Evolutionary conservation across 495 filamentous ascomycete species (phyloP).

Genomic region (Tuber indicum): DNA sequence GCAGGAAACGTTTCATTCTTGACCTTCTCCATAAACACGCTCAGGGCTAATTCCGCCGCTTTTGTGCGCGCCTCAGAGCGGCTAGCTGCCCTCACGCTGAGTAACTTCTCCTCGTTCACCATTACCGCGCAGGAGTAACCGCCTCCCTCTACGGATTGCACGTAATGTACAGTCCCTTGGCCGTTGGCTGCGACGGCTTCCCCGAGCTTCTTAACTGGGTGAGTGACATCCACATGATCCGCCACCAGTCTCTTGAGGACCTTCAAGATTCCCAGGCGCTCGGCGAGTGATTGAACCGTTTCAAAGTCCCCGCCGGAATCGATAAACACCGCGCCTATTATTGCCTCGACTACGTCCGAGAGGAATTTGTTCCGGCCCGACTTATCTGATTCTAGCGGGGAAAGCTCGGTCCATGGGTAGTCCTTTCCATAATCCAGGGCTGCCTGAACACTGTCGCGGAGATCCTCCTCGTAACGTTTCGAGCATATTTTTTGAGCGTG

Average conservation of each 20-base stretch:
- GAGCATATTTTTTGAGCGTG: slow-evolving; percentile 45
- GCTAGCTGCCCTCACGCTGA: slow-evolving; percentile 47
- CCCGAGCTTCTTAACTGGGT: slow-evolving; percentile 69
- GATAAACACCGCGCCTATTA: slow-evolving; percentile 79
- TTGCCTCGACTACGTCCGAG: slow-evolving; percentile 75
- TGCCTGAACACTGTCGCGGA: slow-evolving; percentile 49
- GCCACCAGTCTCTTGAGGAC: slow-evolving; percentile 56
- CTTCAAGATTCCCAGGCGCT: slow-evolving; percentile 58
- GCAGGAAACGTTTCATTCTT: slow-evolving; percentile 19
- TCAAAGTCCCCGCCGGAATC: slow-evolving; percentile 61
- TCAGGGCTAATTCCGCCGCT: slow-evolving; percentile 61
- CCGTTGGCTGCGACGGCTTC: slow-evolving; percentile 48
- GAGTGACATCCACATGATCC: slow-evolving; percentile 56
- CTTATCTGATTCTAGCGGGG: slow-evolving; percentile 53
- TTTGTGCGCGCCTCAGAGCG: slow-evolving; percentile 54
- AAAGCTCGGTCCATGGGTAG: slow-evolving; percentile 73
- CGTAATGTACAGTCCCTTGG: slow-evolving; percentile 49
- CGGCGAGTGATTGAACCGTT: slow-evolving; percentile 53
- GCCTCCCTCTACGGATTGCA: slow-evolving; percentile 35
- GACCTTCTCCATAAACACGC: slow-evolving; percentile 54
- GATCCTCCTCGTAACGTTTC: slow-evolving; percentile 46
- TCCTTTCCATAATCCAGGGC: slow-evolving; percentile 47
- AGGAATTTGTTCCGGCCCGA: slow-evolving; percentile 57
- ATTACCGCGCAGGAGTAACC: slow-evolving; percentile 49
- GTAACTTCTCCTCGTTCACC: slow-evolving; percentile 49